Evolutionary conservation across 495 filamentous ascomycete genomes (phyloP).

Genomic region (Corynascus novoguineensis): DNA sequence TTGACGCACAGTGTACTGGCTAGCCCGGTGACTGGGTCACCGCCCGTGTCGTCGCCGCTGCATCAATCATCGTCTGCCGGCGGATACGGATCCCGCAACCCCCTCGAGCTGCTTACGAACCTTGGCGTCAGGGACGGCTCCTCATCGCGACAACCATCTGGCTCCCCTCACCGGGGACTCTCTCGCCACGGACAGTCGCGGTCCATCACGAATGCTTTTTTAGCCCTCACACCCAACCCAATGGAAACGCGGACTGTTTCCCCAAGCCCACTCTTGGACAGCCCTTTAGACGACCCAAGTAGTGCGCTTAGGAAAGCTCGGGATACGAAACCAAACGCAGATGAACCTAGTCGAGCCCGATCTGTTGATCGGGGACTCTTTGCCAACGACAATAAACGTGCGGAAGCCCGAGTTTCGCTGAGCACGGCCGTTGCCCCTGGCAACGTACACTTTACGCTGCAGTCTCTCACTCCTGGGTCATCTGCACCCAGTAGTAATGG

Average conservation of each 20-base stretch:
- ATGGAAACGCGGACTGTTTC: constrained; percentile 39
- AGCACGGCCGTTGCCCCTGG: constrained; percentile 60
- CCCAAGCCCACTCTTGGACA: constrained; percentile 47
- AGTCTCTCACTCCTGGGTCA: constrained; percentile 34
- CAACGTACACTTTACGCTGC: constrained; percentile 48
- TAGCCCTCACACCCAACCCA: constrained; percentile 33
- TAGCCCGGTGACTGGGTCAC: constrained; percentile 51
- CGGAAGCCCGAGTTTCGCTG: constrained; percentile 57
- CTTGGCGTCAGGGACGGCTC: constrained; percentile 43
- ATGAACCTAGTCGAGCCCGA: constrained; percentile 43
- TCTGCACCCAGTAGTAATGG: constrained; percentile 25
- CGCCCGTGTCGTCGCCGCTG: constrained; percentile 23
- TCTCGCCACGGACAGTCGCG: constrained; percentile 37
- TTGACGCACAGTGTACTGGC: constrained; percentile 76
- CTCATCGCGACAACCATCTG: constrained; percentile 27
- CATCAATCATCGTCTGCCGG: constrained; percentile 41
- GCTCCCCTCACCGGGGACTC: constrained; percentile 16
- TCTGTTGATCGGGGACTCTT: constrained; percentile 54
- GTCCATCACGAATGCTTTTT: constrained; percentile 53
- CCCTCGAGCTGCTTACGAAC: constrained; percentile 36
- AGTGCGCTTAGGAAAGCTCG: constrained; percentile 39
- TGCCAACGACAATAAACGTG: constrained; percentile 53
- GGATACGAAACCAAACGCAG: constrained; percentile 42
- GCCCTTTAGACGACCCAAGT: constrained; percentile 34
- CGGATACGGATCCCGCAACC: constrained; percentile 33